These are phyloP conservation scores for Scytalidium lignicola DNA, from an alignment of 2,329 filamentous ascomycete species.

Conservation along the genomic window DNA sequence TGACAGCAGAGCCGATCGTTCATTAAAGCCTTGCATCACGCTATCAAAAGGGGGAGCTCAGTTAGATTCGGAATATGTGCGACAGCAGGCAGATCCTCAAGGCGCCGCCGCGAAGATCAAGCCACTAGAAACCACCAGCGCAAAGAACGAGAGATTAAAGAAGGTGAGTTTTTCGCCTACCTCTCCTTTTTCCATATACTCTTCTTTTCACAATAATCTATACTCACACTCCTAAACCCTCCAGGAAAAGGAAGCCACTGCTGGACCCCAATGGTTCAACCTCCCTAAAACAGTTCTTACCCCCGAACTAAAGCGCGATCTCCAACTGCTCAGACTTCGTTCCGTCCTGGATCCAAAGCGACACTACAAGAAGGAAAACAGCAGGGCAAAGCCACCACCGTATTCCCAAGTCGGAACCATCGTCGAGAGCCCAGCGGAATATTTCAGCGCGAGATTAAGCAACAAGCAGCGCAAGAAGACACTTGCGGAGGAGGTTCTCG, in stretches of 20 bases:
- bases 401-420: conserved; percentile 88
- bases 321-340: conserved; percentile 86
- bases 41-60: background rate
- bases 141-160: conserved; percentile 21
- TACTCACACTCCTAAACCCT: conserved; percentile 14
- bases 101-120: background rate
- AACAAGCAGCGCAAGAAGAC: conserved; percentile 86
- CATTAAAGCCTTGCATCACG: background rate
- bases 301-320: conserved; percentile 78
- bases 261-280: conserved; percentile 82
- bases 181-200: conserved; percentile 2
- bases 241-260: conserved; percentile 49
- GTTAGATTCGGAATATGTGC: background rate
- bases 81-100: background rate
- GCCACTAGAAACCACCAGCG: background rate
- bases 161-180: background rate
- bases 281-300: conserved; percentile 81
- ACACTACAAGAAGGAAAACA: conserved; percentile 57
- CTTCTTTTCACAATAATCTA: conserved; percentile 5
- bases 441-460: conserved; percentile 71
- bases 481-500: conserved; percentile 78
- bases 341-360: conserved; percentile 82
- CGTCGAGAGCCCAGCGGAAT: conserved; percentile 84
- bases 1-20: background rate
- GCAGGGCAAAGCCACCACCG: conserved; percentile 64